These are phyloP conservation scores for Coemansia pectinata DNA, from an alignment of 192 early-diverging fungal genomes.

Conservation along the genomic window DNA sequence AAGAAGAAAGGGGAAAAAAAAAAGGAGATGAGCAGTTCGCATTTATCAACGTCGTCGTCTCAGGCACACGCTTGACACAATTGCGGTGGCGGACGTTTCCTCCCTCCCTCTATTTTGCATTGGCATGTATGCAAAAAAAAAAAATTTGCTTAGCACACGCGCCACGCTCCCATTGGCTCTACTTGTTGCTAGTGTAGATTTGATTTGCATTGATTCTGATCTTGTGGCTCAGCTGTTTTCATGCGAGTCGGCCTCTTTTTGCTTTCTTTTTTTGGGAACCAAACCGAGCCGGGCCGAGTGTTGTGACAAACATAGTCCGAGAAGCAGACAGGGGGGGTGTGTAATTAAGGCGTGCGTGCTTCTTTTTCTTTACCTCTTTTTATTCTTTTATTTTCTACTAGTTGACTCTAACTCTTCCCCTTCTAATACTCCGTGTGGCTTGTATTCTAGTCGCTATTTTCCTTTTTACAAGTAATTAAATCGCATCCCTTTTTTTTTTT, in stretches of 20 bases:
- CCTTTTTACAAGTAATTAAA: background rate
- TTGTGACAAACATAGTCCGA: background rate
- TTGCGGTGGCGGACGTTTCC: background rate
- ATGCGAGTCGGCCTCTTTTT: background rate
- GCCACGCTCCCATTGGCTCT: background rate
- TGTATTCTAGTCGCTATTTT: constrained; percentile 5
- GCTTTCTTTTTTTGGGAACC: background rate
- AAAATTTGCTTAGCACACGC: background rate
- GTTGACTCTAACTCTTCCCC: background rate
- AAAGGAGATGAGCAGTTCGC: background rate
- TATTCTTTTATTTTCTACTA: background rate
- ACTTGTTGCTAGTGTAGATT: background rate
- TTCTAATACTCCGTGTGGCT: background rate
- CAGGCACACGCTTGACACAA: background rate
- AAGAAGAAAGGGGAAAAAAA: constrained; percentile 5
- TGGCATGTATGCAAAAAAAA: background rate
- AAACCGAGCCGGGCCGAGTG: background rate
- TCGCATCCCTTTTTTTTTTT: background rate
- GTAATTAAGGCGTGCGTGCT: background rate
- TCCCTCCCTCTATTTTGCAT: background rate
- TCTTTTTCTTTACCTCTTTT: constrained; percentile 6
- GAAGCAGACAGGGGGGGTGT: background rate
- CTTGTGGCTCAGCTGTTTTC: background rate
- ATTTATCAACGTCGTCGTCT: background rate
- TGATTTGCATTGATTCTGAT: background rate